These are phyloP conservation scores for Vitis amurensis DNA, from an alignment of 164 flowering plant genomes.

Conservation along the genomic window DNA sequence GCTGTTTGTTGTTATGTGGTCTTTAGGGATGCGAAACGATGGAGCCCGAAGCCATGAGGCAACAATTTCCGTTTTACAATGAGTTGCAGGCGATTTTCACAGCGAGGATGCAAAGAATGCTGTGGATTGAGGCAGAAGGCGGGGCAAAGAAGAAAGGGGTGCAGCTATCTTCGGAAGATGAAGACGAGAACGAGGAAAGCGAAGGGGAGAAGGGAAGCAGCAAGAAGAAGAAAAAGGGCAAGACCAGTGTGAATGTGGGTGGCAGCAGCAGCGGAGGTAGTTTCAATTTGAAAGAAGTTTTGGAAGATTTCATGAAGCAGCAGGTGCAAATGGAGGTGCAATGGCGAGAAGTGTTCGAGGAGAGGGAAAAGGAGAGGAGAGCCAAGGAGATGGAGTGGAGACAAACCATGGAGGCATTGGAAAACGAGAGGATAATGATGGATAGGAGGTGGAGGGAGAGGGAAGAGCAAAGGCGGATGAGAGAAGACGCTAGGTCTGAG, in stretches of 20 bases:
- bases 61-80: constrained; percentile 79
- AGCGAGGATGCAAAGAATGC: constrained; percentile 75
- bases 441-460: constrained; percentile 82
- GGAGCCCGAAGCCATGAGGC: constrained; percentile 66
- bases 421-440: constrained; percentile 74
- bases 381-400: constrained; percentile 80
- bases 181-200: constrained; percentile 55
- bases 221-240: constrained; percentile 37
- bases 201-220: constrained; percentile 29
- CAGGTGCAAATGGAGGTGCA: constrained; percentile 72
- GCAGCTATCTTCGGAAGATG: constrained; percentile 60
- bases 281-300: constrained; percentile 41
- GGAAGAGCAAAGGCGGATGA: constrained; percentile 73
- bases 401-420: constrained; percentile 68
- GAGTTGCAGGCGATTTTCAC: constrained; percentile 79
- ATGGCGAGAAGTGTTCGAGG: constrained; percentile 66
- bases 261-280: constrained; percentile 10
- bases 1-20: not conserved
- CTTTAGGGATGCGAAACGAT: constrained; percentile 80
- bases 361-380: constrained; percentile 72
- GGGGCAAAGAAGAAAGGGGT: constrained; percentile 45
- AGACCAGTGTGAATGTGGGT: not conserved
- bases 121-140: constrained; percentile 68
- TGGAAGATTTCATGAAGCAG: constrained; percentile 77
- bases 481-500: constrained; percentile 89